Evolutionary conservation across 139 green algal genomes (phyloP).

Genomic region (Gonium pectorale): DNA sequence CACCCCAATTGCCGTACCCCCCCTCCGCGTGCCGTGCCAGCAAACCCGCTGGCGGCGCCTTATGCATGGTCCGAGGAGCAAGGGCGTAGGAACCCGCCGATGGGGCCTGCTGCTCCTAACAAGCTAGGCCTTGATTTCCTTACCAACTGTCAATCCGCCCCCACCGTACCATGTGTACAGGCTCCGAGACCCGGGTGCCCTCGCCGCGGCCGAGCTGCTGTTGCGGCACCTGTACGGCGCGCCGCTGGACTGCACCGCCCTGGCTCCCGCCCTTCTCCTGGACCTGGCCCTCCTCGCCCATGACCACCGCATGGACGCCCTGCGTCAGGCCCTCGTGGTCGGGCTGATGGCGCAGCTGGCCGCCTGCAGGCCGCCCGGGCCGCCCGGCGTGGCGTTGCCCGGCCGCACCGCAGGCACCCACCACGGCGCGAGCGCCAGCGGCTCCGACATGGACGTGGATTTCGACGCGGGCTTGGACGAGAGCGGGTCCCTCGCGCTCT

Average conservation of each 20-base stretch:
- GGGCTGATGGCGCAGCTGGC: not conserved
- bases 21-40: too few species aligned
- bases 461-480: too few species aligned
- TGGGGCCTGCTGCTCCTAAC: not conserved
- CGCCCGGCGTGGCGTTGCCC: not conserved
- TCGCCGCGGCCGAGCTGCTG: not conserved
- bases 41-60: too few species aligned
- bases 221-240: not conserved
- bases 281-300: not conserved
- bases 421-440: too few species aligned
- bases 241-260: not conserved
- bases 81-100: not conserved
- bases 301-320: not conserved
- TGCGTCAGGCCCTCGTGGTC: not conserved
- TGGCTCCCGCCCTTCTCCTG: not conserved
- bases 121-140: too few species aligned
- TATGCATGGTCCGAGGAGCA: too few species aligned
- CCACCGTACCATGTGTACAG: not conserved
- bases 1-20: too few species aligned
- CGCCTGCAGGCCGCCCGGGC: not conserved
- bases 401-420: not conserved
- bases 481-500: too few species aligned
- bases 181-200: not conserved
- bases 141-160: too few species aligned
- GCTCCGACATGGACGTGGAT: too few species aligned